These are phyloP conservation scores for Oryza rufipogon DNA, from an alignment of 176 grass and related monocot species.

Conservation along the genomic window DNA sequence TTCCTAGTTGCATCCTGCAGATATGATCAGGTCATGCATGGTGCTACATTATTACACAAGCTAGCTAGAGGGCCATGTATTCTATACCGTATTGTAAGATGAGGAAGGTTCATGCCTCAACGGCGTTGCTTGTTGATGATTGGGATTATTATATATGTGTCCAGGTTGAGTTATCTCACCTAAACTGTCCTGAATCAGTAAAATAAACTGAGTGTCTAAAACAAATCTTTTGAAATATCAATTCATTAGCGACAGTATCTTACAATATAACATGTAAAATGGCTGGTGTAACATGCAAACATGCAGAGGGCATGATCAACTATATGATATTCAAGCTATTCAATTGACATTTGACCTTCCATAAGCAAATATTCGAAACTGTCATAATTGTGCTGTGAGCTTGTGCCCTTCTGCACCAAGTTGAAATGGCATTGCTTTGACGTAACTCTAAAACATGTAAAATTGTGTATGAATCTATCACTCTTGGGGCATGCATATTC, in stretches of 20 bases:
- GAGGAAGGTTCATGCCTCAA: slow-evolving; percentile 44
- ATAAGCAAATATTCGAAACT: slow-evolving; percentile 15
- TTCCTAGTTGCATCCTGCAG: slow-evolving; percentile 50
- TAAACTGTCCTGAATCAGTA: slow-evolving; percentile 64
- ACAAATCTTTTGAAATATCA: slow-evolving; percentile 5
- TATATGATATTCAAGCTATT: neutral
- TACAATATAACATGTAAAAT: slow-evolving; percentile 20
- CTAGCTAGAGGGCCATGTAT: neutral
- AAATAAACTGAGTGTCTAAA: slow-evolving; percentile 46
- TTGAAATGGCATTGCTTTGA: slow-evolving; percentile 1
- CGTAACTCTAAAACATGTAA: neutral
- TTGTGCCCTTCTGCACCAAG: slow-evolving; percentile 12
- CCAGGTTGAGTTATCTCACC: slow-evolving; percentile 49
- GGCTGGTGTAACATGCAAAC: slow-evolving; percentile 11
- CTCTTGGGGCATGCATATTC: slow-evolving; percentile 10
- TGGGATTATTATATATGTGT: slow-evolving; percentile 44
- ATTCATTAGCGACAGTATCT: neutral
- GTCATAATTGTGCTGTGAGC: neutral
- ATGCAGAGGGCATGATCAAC: neutral
- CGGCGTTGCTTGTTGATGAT: slow-evolving; percentile 44
- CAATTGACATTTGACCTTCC: neutral
- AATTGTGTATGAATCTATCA: slow-evolving; percentile 26
- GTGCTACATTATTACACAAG: neutral
- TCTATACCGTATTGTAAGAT: slow-evolving; percentile 52
- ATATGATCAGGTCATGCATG: slow-evolving; percentile 20